Evolutionary conservation across 306 rosid genomes (phyloP).

Genomic region (Fragaria ananassa): DNA sequence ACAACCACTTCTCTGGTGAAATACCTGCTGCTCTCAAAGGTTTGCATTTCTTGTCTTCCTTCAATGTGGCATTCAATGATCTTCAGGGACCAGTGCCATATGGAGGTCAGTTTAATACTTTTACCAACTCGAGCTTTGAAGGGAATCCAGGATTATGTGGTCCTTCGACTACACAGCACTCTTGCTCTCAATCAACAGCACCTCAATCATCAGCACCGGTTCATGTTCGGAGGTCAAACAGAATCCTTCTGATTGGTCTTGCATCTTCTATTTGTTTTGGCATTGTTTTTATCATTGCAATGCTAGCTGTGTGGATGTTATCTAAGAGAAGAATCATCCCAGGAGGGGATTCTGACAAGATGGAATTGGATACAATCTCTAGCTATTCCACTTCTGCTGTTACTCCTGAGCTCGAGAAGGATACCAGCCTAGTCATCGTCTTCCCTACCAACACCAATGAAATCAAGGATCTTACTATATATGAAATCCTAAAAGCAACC

Average conservation of each 20-base stretch:
- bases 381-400: constrained; percentile 46
- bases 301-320: constrained; percentile 64
- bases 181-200: constrained; percentile 41
- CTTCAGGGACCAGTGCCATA: constrained; percentile 75
- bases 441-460: constrained; percentile 60
- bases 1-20: constrained; percentile 63
- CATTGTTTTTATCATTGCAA: constrained; percentile 37
- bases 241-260: constrained; percentile 42
- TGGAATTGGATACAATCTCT: constrained; percentile 62
- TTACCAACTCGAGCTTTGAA: constrained; percentile 57
- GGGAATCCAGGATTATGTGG: constrained; percentile 73
- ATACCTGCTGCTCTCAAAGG: constrained; percentile 68
- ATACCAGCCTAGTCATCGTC: constrained; percentile 75
- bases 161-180: constrained; percentile 38
- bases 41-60: constrained; percentile 76
- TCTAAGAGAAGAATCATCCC: constrained; percentile 85
- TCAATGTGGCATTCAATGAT: constrained; percentile 72
- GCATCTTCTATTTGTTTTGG: constrained; percentile 44
- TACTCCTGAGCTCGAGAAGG: constrained; percentile 58
- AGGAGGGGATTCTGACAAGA: constrained; percentile 62
- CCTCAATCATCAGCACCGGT: constrained; percentile 23
- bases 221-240: constrained; percentile 34
- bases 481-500: constrained; percentile 81
- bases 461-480: constrained; percentile 69
- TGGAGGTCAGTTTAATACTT: constrained; percentile 82